Conservation (phyloP, 2,329 filamentous ascomycete species). For the Monilinia polystroma region DNA sequence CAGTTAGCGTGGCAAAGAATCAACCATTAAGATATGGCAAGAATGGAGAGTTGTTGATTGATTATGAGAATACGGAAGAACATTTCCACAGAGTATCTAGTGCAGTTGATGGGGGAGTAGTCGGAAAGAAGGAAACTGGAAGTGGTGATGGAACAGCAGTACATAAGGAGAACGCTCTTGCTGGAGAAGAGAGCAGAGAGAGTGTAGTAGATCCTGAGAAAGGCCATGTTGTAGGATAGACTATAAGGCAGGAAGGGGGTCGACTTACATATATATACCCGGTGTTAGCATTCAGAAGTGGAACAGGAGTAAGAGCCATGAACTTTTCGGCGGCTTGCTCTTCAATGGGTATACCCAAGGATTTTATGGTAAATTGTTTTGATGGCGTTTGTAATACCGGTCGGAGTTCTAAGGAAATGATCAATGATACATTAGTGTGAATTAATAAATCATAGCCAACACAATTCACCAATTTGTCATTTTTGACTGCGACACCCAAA, state of each 20-base stretch:
- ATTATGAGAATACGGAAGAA: neutral
- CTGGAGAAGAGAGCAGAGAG: neutral
- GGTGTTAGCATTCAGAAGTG: neutral
- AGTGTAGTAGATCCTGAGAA: neutral
- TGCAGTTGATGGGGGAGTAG: neutral
- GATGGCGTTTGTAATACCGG: neutral
- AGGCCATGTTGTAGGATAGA: neutral
- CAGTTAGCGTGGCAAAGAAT: constrained; percentile 10
- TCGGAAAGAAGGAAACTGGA: neutral
- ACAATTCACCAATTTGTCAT: neutral
- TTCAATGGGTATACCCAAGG: neutral
- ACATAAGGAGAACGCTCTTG: constrained; percentile 4
- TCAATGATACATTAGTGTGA: neutral
- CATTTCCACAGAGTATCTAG: neutral
- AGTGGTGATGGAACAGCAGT: neutral
- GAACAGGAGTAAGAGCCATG: neutral
- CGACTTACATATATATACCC: constrained; percentile 8
- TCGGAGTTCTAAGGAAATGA: too few species aligned
- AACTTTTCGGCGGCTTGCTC: neutral
- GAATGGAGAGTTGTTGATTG: constrained; percentile 16
- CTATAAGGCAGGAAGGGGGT: neutral
- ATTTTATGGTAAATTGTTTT: neutral
- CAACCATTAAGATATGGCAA: constrained; percentile 10
- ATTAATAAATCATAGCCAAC: neutral
- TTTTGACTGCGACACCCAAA: neutral